Percentiles rank a stretch among this genome's conserved stretches.
Evolutionary conservation across 2,329 filamentous ascomycete genomes (phyloP).

Genomic region (Pseudopyrenochaeta lycopersici): DNA sequence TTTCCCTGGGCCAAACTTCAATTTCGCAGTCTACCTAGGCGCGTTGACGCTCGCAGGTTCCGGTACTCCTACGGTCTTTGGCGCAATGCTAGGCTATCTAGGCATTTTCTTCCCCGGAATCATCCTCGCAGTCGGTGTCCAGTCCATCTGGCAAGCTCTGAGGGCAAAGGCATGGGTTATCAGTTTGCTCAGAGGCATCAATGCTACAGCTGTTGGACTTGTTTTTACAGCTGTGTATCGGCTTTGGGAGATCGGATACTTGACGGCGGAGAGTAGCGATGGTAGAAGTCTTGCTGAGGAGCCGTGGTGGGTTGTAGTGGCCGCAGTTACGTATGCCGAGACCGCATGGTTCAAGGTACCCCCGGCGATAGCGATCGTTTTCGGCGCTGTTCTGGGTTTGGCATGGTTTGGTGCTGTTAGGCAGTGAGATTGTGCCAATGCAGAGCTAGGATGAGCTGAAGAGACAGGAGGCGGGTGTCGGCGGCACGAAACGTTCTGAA

Average conservation of each 20-base stretch:
- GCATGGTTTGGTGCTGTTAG: no score
- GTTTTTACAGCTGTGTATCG: conserved; percentile 57
- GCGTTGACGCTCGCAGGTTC: conserved; percentile 44
- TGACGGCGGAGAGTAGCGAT: conserved; percentile 42
- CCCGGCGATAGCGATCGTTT: no score
- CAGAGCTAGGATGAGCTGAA: no score
- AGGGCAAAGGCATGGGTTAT: no score
- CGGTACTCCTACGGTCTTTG: conserved; percentile 39
- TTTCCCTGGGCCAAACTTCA: no score
- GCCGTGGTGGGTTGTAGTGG: conserved; percentile 58
- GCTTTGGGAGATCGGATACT: no score
- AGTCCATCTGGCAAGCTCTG: conserved; percentile 50
- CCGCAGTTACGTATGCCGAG: conserved; percentile 50
- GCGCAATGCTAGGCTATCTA: conserved; percentile 49
- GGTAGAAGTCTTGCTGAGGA: conserved; percentile 50
- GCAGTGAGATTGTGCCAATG: no score
- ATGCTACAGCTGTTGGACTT: conserved; percentile 54
- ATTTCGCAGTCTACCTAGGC: conserved; percentile 59
- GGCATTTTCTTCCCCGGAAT: no score
- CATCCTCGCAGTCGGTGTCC: conserved; percentile 48
- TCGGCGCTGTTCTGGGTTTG: no score
- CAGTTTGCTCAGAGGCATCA: conserved; percentile 51
- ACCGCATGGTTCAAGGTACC: conserved; percentile 49
- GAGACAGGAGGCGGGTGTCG: no score
- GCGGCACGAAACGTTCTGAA: no score